phyloP scores from a whole-genome alignment of 2,329 filamentous ascomycete genomes.

The Byssothecium circinans region DNA sequence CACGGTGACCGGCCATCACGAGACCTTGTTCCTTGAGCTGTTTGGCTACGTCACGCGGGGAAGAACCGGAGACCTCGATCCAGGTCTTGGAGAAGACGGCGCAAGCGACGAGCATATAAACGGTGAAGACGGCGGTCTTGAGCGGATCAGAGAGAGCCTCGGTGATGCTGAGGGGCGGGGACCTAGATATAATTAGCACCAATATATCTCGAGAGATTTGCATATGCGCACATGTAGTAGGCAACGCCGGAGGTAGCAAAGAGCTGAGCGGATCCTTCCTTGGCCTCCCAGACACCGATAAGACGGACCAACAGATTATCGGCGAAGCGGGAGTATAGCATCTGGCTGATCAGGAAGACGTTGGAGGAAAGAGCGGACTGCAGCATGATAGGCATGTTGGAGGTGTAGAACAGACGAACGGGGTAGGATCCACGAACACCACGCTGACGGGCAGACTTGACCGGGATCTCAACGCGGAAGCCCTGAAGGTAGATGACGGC shows the following conservation, averaged over 20 bases:
- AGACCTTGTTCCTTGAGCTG: constrained; percentile 99
- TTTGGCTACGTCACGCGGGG: constrained; percentile 97
- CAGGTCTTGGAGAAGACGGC: constrained; percentile 99
- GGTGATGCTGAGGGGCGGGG: constrained; percentile 94
- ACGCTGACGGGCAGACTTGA: constrained; percentile 99
- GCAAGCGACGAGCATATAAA: constrained; percentile 97
- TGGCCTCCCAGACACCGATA: constrained; percentile 97
- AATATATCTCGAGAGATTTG: neutral
- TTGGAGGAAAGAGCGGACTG: constrained; percentile 98
- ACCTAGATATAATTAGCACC: constrained; percentile 46
- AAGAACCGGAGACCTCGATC: constrained; percentile 98
- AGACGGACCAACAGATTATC: constrained; percentile 98
- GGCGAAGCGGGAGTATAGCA: constrained; percentile 98
- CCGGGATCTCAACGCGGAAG: constrained; percentile 99
- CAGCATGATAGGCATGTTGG: constrained; percentile 99
- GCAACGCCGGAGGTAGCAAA: constrained; percentile 90
- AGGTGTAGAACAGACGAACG: constrained; percentile 98
- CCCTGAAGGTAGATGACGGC: constrained; percentile 99
- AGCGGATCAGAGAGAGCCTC: constrained; percentile 96
- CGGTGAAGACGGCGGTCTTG: constrained; percentile 92
- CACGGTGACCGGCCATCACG: constrained; percentile 98
- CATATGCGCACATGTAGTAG: constrained; percentile 81
- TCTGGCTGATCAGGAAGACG: constrained; percentile 98
- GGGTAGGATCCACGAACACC: constrained; percentile 98
- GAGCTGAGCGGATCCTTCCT: constrained; percentile 93